Conservation (phyloP, 163 green algal genomes). For the Chlamydomonas reinhardtii region DNA sequence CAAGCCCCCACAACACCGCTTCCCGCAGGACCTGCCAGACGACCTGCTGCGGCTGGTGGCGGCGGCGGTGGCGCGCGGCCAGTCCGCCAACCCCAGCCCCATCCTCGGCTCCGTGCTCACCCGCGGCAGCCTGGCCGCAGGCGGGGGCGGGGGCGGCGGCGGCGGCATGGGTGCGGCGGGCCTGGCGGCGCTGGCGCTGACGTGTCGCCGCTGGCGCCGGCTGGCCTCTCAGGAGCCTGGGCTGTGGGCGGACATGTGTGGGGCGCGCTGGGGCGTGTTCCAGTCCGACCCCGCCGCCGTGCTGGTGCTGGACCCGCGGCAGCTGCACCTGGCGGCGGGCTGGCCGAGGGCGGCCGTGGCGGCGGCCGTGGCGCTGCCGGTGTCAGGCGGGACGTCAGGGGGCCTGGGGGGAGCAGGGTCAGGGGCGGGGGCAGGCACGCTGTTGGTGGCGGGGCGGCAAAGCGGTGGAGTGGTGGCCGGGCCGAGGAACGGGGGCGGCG, state of each 20-base stretch:
- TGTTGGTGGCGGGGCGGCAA: too few species aligned
- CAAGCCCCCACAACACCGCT: neutral
- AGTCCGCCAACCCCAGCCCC: neutral
- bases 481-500: too few species aligned
- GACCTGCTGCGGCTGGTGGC: slow-evolving; percentile 22
- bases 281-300: neutral
- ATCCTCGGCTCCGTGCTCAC: neutral
- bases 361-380: neutral
- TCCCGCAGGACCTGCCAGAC: slow-evolving; percentile 17
- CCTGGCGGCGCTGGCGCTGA: slow-evolving; percentile 7
- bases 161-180: neutral
- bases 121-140: too few species aligned
- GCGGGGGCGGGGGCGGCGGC: neutral
- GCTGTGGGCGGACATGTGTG: slow-evolving; percentile 33
- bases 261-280: neutral
- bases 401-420: neutral
- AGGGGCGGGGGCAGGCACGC: too few species aligned
- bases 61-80: neutral
- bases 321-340: slow-evolving; percentile 18
- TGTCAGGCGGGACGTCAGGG: neutral
- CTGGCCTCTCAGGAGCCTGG: neutral
- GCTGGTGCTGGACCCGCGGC: slow-evolving; percentile 2
- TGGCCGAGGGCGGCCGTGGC: neutral
- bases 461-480: too few species aligned
- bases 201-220: slow-evolving; percentile 18